Evolutionary conservation across 2,329 filamentous ascomycete genomes (phyloP), one percentile per base, ranked within the genome.

Genomic region (Cryphonectria nitschkei): DNA sequence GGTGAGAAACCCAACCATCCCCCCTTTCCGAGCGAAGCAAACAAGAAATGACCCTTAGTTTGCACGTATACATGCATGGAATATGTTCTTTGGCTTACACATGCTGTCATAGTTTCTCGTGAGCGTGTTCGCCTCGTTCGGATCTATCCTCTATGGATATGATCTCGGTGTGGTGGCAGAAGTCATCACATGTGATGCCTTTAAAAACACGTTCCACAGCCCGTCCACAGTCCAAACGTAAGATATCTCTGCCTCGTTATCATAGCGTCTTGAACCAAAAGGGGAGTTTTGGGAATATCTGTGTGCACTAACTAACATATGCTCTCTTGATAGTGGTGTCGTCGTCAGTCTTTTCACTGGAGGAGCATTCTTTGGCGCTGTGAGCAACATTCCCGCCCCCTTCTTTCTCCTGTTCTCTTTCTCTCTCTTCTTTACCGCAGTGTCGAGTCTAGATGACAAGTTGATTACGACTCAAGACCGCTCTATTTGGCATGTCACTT

Each of bases 261-360:
- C 29, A 11, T 32, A n/a, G 50, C 43, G 41, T 11, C 50, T 41
- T 34, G 26, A 16, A 29, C 7, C 29, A 58, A 72, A 19, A 71
- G 70, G 43, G 71, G 74, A 67, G 34, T 70, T 19, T n/a, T 14
- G 13, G 3, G 22, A 11, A 69, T 68, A 26, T 26, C 26, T 63
- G 70, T 16, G n/a, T n/a, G 19, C 1, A 60, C n/a, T 29, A 3
- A 32, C 37, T 67, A 34, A 67, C n/a, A 58, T 22, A 22, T 50
- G 9, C 11, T 65, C 26, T 62, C 52, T 6, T 64, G 26, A 8
- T 29, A 90, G 86, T 52, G 92, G 91, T 68, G 87, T 91, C 3
- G 90, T 94, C 0, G 92, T 95, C 0, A 92, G 91, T 1, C 85
- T 94, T 71, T 95, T 95, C 79, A 95, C 93, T 0, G 91, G 92